Percentiles rank a stretch among this genome's conserved stretches.
phyloP scores from a whole-genome alignment of 148 eudicot genomes.

The Salicornia ramosissima region DNA sequence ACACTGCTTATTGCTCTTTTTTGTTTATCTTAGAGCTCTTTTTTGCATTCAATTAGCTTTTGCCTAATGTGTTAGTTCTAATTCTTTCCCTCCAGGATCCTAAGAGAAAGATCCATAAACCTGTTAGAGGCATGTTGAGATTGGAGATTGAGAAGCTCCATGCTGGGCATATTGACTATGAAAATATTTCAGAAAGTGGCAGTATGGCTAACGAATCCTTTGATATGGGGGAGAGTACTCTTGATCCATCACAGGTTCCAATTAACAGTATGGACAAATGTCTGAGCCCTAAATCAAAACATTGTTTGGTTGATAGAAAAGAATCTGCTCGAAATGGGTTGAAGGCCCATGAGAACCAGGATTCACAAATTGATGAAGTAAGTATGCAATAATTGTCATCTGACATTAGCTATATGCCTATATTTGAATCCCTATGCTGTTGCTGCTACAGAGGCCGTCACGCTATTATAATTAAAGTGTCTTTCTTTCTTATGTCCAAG shows the following conservation, averaged over 20 bases:
- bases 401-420: too few species aligned
- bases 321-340: slow-evolving; percentile 59
- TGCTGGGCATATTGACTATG: slow-evolving; percentile 64
- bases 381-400: slow-evolving; percentile 26
- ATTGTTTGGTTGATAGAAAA: slow-evolving; percentile 37
- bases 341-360: slow-evolving; percentile 40
- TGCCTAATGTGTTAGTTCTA: neutral
- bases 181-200: slow-evolving; percentile 65
- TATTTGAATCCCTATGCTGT: neutral
- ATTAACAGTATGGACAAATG: slow-evolving; percentile 48
- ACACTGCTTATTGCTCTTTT: neutral
- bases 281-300: slow-evolving; percentile 37
- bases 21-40: too few species aligned
- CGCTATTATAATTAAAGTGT: neutral
- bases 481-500: neutral
- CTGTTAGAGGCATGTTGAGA: slow-evolving; percentile 85
- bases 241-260: slow-evolving; percentile 44
- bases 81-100: slow-evolving; percentile 57
- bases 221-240: slow-evolving; percentile 45
- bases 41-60: neutral
- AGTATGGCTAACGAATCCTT: slow-evolving; percentile 50
- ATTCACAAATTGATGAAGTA: slow-evolving; percentile 57
- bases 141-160: slow-evolving; percentile 96
- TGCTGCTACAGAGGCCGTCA: neutral
- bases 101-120: slow-evolving; percentile 93